Evolutionary conservation across 345 rosid species (phyloP), one percentile per base, ranked within the genome.

Genomic region (Boechera retrofracta): DNA sequence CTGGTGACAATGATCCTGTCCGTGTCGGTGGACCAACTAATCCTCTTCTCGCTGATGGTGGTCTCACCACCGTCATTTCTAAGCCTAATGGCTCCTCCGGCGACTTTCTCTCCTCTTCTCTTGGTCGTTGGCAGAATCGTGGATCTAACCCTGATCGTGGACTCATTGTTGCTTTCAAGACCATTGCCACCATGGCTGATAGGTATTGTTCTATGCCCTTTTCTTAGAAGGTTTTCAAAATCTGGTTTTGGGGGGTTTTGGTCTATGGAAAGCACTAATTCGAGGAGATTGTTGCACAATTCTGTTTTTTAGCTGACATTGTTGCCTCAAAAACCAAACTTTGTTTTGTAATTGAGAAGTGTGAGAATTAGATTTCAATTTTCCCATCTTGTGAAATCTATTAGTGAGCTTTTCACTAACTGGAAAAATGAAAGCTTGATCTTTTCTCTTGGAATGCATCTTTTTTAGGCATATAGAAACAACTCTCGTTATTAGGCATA

Each of bases 141-240:
- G 98, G 97, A 3, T 91, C 98, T n/a, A 89, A 94, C 48, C 96
- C 98, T 24, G 98, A 94, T 87, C 97, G 98, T 12, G 96, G 98
- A 0, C 80, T 94, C 85, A 91, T 89, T 42, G 66, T 82, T 31
- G 98, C 98, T 32, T 94, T 94, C 69, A 91, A 91, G 83, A 91
- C 96, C 15, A 94, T 94, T 0, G 90, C 97, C n/a, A 91, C 96
- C 5, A 94, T 94, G 97, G 89, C 92, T 76, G 98, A 94, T 66
- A 87, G 98, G 97, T 32, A 52, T 24, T 33, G 13, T 35, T 35
- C 18, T 67, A 52, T 15, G 7, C 21, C 36, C 24, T 49, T 15
- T 6, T 35, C 15, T 18, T 15, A 26, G 1, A 47, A 64, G 41
- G 55, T 87, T 90, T 73, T 84, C 87, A 9, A 7, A 96, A 10